These are phyloP conservation scores for Aureobasidium subglaciale DNA, from an alignment of 2,329 filamentous ascomycete genomes.

Conservation along the genomic window DNA sequence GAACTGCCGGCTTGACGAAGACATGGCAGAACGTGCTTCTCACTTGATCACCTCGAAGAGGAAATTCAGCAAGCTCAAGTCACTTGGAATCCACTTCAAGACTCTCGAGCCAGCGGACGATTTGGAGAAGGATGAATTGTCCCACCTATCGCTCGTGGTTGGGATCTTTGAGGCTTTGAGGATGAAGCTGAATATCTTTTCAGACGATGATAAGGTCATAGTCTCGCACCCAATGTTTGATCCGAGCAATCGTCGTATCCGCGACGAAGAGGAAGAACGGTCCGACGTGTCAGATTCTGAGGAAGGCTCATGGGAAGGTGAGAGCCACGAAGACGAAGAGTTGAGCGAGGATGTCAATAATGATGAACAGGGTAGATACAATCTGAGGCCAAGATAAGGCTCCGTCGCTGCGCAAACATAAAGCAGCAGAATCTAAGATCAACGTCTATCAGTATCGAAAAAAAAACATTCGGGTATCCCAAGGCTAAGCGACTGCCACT, in stretches of 20 bases:
- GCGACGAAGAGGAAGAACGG: neutral
- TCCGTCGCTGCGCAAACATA: too few relatives aligned
- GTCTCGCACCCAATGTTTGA: neutral
- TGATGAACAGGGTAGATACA: neutral
- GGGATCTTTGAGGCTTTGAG: neutral
- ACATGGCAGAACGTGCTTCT: neutral
- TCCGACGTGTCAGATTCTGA: neutral
- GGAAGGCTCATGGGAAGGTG: neutral
- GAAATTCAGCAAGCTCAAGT: neutral
- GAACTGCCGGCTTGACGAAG: neutral
- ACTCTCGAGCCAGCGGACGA: neutral
- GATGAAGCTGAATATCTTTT: neutral
- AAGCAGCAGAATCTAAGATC: neutral
- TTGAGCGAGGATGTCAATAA: neutral
- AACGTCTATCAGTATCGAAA: too few relatives aligned
- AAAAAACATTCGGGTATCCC: too few relatives aligned
- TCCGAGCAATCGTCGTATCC: neutral
- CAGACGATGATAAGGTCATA: neutral
- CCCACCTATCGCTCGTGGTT: neutral
- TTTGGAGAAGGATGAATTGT: neutral
- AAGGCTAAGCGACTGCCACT: neutral
- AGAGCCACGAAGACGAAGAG: neutral
- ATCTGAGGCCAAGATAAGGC: neutral
- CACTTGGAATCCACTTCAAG: neutral
- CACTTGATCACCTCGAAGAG: neutral